Evolutionary conservation across 768 basidiomycete genomes (phyloP), one percentile per base, ranked within the genome.

Genomic region (Suillus ampliporus): DNA sequence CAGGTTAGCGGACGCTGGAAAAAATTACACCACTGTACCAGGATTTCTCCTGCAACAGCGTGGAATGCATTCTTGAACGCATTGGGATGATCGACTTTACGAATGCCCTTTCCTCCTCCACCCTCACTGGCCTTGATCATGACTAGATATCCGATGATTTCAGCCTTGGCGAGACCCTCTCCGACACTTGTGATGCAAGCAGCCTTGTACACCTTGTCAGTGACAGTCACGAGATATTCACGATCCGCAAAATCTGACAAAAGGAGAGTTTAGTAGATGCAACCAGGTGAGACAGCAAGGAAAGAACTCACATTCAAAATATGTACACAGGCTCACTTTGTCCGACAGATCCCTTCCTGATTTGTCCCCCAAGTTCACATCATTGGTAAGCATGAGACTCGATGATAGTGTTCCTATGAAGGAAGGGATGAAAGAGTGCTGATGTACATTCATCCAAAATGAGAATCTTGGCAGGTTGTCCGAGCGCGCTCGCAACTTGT

Each of bases 41-140:
- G 97, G 68, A 99, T 95, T 79, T 99, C 97, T 70, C 95, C 92
- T 43, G 88, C 85, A 11, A 99, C 97, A 7, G 97, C 97, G 66
- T 92, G 85, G 78, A 89, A 99, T 34, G 95, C 90, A 72, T 95
- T 97, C 79, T 92, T 95, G 84, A 99, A 99, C 56, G 86, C 86
- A 51, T 95, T 92, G 2, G 90, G 80, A 53, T 80, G 79, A 56
- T 97, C 94, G 34, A 99, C 97, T 80, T 92, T 99, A 60, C 97
- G 84, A 63, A 99, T 99, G 78, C 97, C 97, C 77, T 99, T 99
- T 63, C 97, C 97, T 77, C 97, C 97, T 68, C 97, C 97, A 67
- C 97, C 97, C 77, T 99, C 97, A 67, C 92, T 95, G 6, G 97
- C 97, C 82, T 99, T 99, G 82, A 99, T 99, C 97, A 99, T 99